These are phyloP conservation scores for Pleurotus djamor DNA, from an alignment of 768 basidiomycete species.

Conservation along the genomic window DNA sequence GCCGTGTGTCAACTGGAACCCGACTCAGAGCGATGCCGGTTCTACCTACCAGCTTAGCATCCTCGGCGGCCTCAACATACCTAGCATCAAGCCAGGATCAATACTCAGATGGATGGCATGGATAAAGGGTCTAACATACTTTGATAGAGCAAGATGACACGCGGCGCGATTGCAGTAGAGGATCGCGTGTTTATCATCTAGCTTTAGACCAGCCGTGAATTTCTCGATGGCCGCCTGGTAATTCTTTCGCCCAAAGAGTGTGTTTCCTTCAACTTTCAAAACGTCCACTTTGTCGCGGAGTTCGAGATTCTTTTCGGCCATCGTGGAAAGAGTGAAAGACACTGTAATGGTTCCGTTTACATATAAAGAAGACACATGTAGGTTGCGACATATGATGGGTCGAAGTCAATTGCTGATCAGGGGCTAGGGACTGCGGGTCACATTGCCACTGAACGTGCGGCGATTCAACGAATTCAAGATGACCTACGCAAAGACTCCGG, in stretches of 20 bases:
- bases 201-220: constrained; percentile 10
- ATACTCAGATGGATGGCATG: background rate
- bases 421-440: background rate
- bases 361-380: background rate
- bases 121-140: background rate
- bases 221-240: constrained; percentile 8
- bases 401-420: background rate
- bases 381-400: background rate
- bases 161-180: constrained; percentile 18
- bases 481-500: background rate
- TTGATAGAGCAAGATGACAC: constrained; percentile 12
- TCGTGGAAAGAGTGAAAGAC: background rate
- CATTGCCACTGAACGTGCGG: background rate
- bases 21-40: background rate
- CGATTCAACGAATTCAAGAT: background rate
- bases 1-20: too few relatives aligned
- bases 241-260: constrained; percentile 14
- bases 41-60: constrained; percentile 23
- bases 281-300: background rate
- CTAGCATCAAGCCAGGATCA: constrained; percentile 10
- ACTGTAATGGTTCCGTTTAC: background rate
- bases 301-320: background rate
- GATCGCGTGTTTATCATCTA: constrained; percentile 14
- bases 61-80: constrained; percentile 27
- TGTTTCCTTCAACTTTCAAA: constrained; percentile 16